Evolutionary conservation across 768 basidiomycete genomes (phyloP).

Genomic region (Hydnomerulius pinastri): DNA sequence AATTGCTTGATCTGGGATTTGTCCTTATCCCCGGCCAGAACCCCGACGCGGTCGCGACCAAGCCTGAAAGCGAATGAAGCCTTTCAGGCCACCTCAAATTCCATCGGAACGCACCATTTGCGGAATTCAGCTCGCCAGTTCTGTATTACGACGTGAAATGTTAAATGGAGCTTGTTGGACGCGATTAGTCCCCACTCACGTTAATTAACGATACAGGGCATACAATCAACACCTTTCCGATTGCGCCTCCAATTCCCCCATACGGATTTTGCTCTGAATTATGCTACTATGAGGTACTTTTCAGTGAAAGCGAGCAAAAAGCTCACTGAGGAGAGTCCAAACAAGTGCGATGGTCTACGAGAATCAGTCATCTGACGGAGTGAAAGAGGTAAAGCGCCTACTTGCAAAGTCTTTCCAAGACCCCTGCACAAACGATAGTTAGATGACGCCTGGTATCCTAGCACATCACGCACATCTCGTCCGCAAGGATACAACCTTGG

Average conservation of each 20-base stretch:
- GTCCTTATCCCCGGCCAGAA: conserved; percentile 62
- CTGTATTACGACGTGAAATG: conserved; percentile 41
- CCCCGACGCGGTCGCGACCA: conserved; percentile 54
- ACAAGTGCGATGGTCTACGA: conserved; percentile 79
- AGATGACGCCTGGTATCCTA: conserved; percentile 7
- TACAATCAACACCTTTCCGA: conserved; percentile 87
- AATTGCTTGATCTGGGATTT: conserved; percentile 67
- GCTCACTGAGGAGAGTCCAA: conserved; percentile 88
- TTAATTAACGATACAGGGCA: conserved; percentile 91
- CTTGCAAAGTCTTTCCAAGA: conserved; percentile 94
- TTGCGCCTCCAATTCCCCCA: conserved; percentile 49
- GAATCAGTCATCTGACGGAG: conserved; percentile 10
- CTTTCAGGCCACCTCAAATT: neutral
- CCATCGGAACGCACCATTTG: conserved; percentile 74
- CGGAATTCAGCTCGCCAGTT: conserved; percentile 96
- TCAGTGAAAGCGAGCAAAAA: neutral
- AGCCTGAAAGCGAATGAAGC: conserved; percentile 38
- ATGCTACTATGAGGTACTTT: neutral
- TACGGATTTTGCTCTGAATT: conserved; percentile 82
- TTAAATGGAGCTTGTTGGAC: neutral
- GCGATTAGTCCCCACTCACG: conserved; percentile 43
- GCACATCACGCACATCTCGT: conserved; percentile 75
- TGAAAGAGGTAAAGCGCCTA: conserved; percentile 19
- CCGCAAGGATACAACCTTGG: conserved; percentile 93
- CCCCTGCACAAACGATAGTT: conserved; percentile 58